Evolutionary conservation across 805 yeast species (phyloP), one percentile per base, ranked within the genome.

Genomic region (Wickerhamomyces alni): DNA sequence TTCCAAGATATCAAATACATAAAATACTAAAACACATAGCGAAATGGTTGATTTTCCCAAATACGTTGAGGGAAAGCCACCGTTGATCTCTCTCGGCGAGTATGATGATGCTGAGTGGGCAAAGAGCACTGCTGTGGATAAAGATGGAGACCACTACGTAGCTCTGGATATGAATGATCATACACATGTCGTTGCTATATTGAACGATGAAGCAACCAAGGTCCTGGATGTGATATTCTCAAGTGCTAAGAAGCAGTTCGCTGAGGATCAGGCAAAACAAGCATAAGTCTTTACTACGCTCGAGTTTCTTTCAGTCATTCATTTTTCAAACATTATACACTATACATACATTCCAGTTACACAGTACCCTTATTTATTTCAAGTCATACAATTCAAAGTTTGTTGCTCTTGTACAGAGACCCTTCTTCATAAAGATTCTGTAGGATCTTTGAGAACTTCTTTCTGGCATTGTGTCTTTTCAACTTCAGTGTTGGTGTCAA

Each of bases 401-500:
- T 57, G 12, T 37, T 50, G 30, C 33, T 48, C 33, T 48, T 54
- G 18, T 61, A 46, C 34, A 66, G 41, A 2, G 70, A 63, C 4
- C 81, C 81, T 50, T 78, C 82, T 32, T 54, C 58, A 47, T 79
- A 79, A 61, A 78, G 51, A 7, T 44, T 47, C 16, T 65, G 64
- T 41, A 78, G 55, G 17, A 62, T 63, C 8, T 49, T 39, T 32
- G 60, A 57, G 55, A 70, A 79, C 38, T 58, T 59, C 55, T 66
- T 66, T 28, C 65, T 66, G 0, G 79, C 77, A 32, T 66, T 63
- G 1, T 69, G 62, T 42, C 85, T 63, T 58, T 75, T 75, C 39
- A 75, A 61, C 54, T 76, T 76, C 47, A 75, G 51, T 8, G 89
- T 82, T 33, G 89, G 89, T 2, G 91, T 82, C 29, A 82, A 57